These are phyloP conservation scores for Orbilia blumenaviensis DNA, from an alignment of 2,329 filamentous ascomycete genomes.

Conservation along the genomic window DNA sequence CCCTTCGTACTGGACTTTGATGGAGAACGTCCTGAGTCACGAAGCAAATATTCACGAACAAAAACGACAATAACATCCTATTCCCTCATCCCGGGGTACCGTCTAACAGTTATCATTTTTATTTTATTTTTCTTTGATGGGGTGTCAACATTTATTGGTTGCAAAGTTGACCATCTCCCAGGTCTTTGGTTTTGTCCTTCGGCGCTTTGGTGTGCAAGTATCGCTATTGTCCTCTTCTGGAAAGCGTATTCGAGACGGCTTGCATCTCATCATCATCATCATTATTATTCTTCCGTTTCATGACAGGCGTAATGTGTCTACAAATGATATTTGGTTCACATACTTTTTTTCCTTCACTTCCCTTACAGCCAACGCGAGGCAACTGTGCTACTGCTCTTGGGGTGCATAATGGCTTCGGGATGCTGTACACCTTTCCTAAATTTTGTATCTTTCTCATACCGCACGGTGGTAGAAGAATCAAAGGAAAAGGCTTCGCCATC, in stretches of 20 bases:
- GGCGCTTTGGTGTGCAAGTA: not conserved
- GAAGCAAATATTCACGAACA: constrained; percentile 30
- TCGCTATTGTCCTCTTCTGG: not conserved
- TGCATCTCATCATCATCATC: not conserved
- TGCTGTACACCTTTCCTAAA: no score
- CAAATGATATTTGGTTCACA: not conserved
- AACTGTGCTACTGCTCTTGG: not conserved
- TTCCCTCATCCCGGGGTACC: not conserved
- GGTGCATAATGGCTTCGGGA: no score
- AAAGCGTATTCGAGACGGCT: not conserved
- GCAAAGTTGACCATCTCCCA: not conserved
- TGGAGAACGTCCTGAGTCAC: constrained; percentile 43
- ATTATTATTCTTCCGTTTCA: not conserved
- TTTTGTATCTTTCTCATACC: no score
- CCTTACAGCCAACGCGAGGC: not conserved
- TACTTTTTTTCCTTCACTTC: not conserved
- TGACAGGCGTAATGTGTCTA: not conserved
- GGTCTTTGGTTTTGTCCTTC: not conserved
- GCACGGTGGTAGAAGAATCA: no score
- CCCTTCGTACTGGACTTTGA: constrained; percentile 43
- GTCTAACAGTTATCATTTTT: not conserved
- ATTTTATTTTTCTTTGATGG: not conserved
- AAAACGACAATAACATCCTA: constrained; percentile 14
- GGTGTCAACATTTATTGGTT: not conserved
- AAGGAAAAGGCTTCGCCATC: no score